phyloP scores from a whole-genome alignment of 1,284 basidiomycete species.

The Irpex sp. region DNA sequence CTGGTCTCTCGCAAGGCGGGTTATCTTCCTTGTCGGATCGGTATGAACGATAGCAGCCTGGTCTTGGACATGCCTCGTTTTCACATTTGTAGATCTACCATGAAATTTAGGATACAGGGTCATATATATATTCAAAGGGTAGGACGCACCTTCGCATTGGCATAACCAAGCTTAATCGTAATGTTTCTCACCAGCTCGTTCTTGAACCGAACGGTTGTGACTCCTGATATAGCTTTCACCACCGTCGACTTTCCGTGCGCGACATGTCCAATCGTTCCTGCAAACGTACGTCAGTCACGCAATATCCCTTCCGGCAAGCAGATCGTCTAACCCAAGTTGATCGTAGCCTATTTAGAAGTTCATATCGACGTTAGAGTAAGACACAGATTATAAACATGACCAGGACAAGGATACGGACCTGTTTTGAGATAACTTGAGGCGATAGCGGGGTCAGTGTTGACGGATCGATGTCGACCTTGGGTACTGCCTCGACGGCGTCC shows the following conservation, averaged over 20 bases:
- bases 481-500: conserved; percentile 48
- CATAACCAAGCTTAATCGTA: conserved; percentile 98
- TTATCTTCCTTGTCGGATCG: conserved; percentile 92
- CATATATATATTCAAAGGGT: not conserved
- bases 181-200: conserved; percentile 98
- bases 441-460: conserved; percentile 86
- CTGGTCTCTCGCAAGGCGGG: conserved; percentile 90
- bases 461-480: conserved; percentile 70
- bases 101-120: not conserved
- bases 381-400: not conserved
- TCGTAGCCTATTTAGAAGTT: conserved; percentile 60
- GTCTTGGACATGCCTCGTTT: conserved; percentile 88
- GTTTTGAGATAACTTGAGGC: conserved; percentile 96
- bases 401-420: conserved; percentile 54
- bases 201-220: conserved; percentile 98
- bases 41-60: conserved; percentile 93
- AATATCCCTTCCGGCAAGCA: not conserved
- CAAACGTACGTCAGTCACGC: conserved; percentile 11
- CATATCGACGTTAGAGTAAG: not conserved
- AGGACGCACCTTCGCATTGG: conserved; percentile 91
- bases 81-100: conserved; percentile 95
- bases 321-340: conserved; percentile 68
- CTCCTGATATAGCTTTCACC: conserved; percentile 99
- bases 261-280: conserved; percentile 95
- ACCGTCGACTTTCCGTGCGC: conserved; percentile 99